Evolutionary conservation across 2,329 filamentous ascomycete species (phyloP).

Genomic region (Beauveria sp.): DNA sequence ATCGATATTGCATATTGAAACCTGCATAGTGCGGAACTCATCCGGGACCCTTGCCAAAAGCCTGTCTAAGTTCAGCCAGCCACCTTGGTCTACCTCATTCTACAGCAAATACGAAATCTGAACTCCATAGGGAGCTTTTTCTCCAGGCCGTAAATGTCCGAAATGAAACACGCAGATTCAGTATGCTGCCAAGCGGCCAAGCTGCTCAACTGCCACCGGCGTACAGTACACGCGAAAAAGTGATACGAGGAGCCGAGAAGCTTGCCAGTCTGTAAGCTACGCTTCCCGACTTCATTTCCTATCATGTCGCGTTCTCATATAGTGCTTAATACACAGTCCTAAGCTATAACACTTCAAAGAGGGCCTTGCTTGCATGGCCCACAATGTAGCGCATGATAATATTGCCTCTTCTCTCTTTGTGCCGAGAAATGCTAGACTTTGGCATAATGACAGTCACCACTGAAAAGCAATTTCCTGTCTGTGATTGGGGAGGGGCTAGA

Average conservation of each 20-base stretch:
- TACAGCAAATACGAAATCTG: background rate
- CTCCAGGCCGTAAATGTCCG: background rate
- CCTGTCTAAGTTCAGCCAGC: background rate
- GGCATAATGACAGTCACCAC: too few species aligned
- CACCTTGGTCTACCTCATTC: background rate
- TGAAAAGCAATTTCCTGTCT: background rate
- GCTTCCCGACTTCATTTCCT: too few species aligned
- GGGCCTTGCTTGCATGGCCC: too few species aligned
- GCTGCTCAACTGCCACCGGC: too few species aligned
- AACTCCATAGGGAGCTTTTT: background rate
- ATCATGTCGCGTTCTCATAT: background rate
- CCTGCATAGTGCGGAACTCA: background rate
- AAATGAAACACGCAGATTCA: too few species aligned
- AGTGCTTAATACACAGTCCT: background rate
- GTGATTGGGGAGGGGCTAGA: background rate
- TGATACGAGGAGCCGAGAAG: too few species aligned
- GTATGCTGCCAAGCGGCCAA: too few species aligned
- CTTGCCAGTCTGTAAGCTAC: too few species aligned
- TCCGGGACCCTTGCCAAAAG: background rate
- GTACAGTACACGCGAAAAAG: too few species aligned
- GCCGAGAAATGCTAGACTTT: background rate
- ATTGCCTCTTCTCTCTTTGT: background rate
- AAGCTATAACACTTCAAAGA: background rate
- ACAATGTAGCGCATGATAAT: background rate
- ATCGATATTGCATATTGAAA: background rate